A percentile compares a stretch with the other conserved stretches of the same genome.
phyloP scores from a whole-genome alignment of 2,329 filamentous ascomycete genomes.

The Anthostomella pinea region DNA sequence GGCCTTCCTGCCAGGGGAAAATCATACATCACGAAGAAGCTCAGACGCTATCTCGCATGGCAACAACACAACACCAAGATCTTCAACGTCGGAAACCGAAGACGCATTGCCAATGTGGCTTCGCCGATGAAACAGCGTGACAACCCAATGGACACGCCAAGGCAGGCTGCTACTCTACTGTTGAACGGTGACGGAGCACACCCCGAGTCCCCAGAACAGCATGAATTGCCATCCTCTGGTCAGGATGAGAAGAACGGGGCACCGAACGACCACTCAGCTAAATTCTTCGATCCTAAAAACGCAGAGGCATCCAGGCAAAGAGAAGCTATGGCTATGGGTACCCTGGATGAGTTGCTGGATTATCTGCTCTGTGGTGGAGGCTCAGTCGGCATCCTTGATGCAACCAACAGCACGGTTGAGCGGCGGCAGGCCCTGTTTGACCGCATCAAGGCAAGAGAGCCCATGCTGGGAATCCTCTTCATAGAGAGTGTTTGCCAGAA shows the following conservation, averaged over 20 bases:
- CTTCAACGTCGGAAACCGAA: slow-evolving; percentile 94
- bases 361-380: slow-evolving; percentile 82
- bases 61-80: slow-evolving; percentile 93
- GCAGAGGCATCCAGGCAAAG: slow-evolving; percentile 75
- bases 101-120: slow-evolving; percentile 67
- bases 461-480: slow-evolving; percentile 87
- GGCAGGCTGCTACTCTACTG: slow-evolving; percentile 55
- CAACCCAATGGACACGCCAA: slow-evolving; percentile 42
- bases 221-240: slow-evolving; percentile 38
- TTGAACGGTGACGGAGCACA: slow-evolving; percentile 46
- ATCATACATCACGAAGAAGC: slow-evolving; percentile 98
- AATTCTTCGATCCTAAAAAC: slow-evolving; percentile 92
- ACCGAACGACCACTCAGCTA: slow-evolving; percentile 80
- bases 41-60: slow-evolving; percentile 94
- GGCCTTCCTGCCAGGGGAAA: slow-evolving; percentile 93
- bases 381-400: slow-evolving; percentile 91
- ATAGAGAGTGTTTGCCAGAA: slow-evolving; percentile 94
- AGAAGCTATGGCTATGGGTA: slow-evolving; percentile 89
- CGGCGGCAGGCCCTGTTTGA: slow-evolving; percentile 81
- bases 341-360: slow-evolving; percentile 85
- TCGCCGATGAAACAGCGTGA: slow-evolving; percentile 35
- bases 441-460: slow-evolving; percentile 77
- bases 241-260: slow-evolving; percentile 33
- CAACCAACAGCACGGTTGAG: slow-evolving; percentile 91
- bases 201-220: slow-evolving; percentile 31